Base-by-base conservation (phyloP, 202 grass and related monocot genomes). In the Bolboschoenoplectus hybrid region DNA sequence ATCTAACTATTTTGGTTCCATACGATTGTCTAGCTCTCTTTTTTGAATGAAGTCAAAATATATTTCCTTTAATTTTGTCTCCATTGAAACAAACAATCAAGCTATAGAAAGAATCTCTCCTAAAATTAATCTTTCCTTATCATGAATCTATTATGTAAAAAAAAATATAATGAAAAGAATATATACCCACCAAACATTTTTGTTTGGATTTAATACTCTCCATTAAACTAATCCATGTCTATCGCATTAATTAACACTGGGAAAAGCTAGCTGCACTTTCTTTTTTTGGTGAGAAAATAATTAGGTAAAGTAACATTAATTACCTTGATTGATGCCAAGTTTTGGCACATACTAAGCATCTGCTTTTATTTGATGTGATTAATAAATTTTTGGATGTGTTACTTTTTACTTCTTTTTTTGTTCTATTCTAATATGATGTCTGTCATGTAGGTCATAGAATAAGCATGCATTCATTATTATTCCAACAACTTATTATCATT, bases 1-100 rank as follows among this genome's bases (percentile, higher is more conserved):
- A 76, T 49, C 73, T 53, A 53, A 55, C 47, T 55, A 49, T 55
- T 76, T 74, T 74, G 71, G n/a, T 0, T 74, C 9, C 20, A 52
- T 49, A 47, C n/a, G 16, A 0, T 74, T 74, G 71, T 55, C 26
- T 55, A 14, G 73, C 9, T 74, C 71, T n/a, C 32, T 12, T 75
- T 55, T 74, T 26, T 77, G 1, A 77, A 55, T 55, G 73, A 55
- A 7, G 73, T 53, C 26, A 35, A 36, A 55, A 14, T 36, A n/a
- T n/a, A n/a, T 77, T 36, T 5, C 1, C 40, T 17, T 16, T 45
- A n/a, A n/a, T n/a, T n/a, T 43, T 49, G 43, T 73, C 43, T 73
- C 63, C 9, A 66, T 3, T 12, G 1, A 9, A 38, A 11, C 63
- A 61, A 5, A 36, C 13, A 36, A 40, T 41, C 13, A 36, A 41